Evolutionary conservation across 176 grass and related monocot genomes (phyloP).

Genomic region (Aegilops sharonensis): DNA sequence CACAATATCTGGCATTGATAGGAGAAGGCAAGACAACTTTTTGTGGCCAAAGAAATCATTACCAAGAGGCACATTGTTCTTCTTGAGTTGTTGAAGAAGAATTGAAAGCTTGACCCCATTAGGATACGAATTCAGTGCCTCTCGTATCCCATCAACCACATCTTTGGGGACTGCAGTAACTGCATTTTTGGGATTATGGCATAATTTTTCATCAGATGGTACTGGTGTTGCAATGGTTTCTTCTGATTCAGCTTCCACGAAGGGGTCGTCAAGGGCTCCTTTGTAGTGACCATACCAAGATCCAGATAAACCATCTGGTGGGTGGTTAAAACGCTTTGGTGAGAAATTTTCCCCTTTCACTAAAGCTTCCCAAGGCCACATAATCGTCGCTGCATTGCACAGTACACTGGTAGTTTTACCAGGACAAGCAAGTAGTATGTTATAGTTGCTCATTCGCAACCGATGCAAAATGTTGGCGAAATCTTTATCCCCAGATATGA

Average conservation of each 20-base stretch:
- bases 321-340: constrained; percentile 66
- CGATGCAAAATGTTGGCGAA: constrained; percentile 86
- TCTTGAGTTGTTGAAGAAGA: constrained; percentile 28
- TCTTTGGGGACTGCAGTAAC: constrained; percentile 51
- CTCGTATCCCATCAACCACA: constrained; percentile 34
- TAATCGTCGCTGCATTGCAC: constrained; percentile 72
- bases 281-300: constrained; percentile 94
- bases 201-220: constrained; percentile 24
- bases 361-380: constrained; percentile 86
- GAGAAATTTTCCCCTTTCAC: constrained; percentile 63
- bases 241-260: constrained; percentile 37
- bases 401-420: constrained; percentile 34
- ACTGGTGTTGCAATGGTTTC: constrained; percentile 41
- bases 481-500: constrained; percentile 85
- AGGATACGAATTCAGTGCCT: constrained; percentile 50
- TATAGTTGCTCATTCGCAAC: constrained; percentile 94
- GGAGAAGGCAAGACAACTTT: constrained; percentile 61
- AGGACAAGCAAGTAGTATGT: constrained; percentile 72
- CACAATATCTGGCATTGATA: constrained; percentile 54
- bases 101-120: constrained; percentile 40
- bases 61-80: constrained; percentile 44
- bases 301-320: constrained; percentile 78
- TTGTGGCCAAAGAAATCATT: constrained; percentile 57
- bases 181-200: constrained; percentile 38
- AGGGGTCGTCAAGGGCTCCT: constrained; percentile 69